Evolutionary conservation across 257 asterid species (phyloP), one percentile per base, ranked within the genome.

Genomic region (Primulina eburnea): DNA sequence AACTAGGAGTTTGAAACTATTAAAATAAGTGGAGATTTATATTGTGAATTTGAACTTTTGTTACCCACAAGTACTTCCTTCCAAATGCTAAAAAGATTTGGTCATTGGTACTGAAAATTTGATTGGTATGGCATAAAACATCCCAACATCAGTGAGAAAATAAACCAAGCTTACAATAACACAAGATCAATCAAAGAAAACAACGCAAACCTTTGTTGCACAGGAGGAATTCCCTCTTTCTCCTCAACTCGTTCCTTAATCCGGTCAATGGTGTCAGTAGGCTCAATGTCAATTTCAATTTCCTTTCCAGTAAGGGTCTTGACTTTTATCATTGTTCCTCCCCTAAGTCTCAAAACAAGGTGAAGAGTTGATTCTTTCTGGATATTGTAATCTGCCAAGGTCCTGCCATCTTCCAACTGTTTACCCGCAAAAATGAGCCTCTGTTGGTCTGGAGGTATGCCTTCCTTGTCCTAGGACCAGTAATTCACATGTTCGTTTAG

Each of bases 261-360:
- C 50, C 90, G 75, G 40, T 85, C 93, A 61, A 87, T 83, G 66
- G 87, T 83, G 65, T 81, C 88, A 52, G 82, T 85, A 60, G 90
- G 94, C 72, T 87, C 90, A 43, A 87, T 87, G 73, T 85, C 90
- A 67, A 87, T 87, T 72, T 87, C 93, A 62, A 85, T 85, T 78
- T 87, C 90, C 68, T 87, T 87, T 34, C 94, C 94, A 8, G 89
- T 85, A 47, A 85, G 90, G 77, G 89, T 87, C 79, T 85, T 87
- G 70, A 85, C 89, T 75, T 85, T 87, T 86, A 85, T 85, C 90
- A 85, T 85, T 0, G 90, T 87, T 69, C 94, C 94, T 76, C 94
- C 87, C 56, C 90, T 76, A 20, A 85, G 94, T 82, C 89, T 78
- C 78, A 80, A 66, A 73, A 87, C 83, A 66, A 85, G 85, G 81